Evolutionary conservation across 768 basidiomycete species (phyloP).

Genomic region (Pisolithus sp.): DNA sequence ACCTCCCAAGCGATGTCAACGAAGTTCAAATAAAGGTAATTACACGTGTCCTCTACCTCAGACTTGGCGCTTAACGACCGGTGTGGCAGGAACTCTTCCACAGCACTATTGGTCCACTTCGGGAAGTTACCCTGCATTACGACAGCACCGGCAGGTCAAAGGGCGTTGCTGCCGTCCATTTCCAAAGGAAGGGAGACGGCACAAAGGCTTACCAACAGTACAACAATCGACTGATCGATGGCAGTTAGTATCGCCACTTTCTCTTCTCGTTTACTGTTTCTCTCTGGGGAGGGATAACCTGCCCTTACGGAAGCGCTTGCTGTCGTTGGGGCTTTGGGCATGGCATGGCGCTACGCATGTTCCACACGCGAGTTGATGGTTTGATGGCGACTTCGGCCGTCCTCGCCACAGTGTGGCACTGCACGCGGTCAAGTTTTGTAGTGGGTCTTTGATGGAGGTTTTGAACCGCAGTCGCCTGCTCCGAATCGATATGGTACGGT

Average conservation of each 20-base stretch:
- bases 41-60: background rate
- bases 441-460: constrained; percentile 17
- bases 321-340: constrained; percentile 19
- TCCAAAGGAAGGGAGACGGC: constrained; percentile 82
- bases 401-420: constrained; percentile 19
- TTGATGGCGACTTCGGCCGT: constrained; percentile 27
- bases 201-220: constrained; percentile 90
- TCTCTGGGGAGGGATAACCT: constrained; percentile 16
- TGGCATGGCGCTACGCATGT: constrained; percentile 15
- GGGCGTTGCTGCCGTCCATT: constrained; percentile 83
- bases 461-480: constrained; percentile 20
- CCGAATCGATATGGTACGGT: constrained; percentile 21
- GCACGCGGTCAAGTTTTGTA: constrained; percentile 20
- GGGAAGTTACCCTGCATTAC: constrained; percentile 80
- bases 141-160: constrained; percentile 83
- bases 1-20: constrained; percentile 89
- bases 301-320: constrained; percentile 12
- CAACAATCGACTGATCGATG: constrained; percentile 99
- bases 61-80: background rate
- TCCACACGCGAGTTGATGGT: constrained; percentile 27
- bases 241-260: constrained; percentile 89
- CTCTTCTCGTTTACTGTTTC: constrained; percentile 31
- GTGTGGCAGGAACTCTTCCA: constrained; percentile 78
- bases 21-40: constrained; percentile 89
- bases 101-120: constrained; percentile 82